Evolutionary conservation across 176 grass and related monocot genomes (phyloP).

Genomic region (Saccharum officinarum): DNA sequence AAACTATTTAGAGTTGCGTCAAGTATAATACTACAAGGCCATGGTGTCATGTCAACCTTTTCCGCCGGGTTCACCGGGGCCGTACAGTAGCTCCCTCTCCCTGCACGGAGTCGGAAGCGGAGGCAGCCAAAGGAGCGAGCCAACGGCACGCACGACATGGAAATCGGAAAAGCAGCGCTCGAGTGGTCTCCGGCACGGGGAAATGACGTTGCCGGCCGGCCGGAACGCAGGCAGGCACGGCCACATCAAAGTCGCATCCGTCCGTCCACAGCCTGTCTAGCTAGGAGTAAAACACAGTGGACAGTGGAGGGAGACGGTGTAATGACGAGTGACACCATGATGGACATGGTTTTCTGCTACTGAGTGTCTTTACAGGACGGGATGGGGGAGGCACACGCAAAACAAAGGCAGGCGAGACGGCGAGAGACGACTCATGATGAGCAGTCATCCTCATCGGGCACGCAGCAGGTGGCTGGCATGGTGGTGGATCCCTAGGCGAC

Average conservation of each 20-base stretch:
- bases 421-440: not conserved
- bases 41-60: not conserved
- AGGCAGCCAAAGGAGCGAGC: not conserved
- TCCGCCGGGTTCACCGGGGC: not conserved
- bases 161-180: constrained; percentile 22
- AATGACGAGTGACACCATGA: constrained; percentile 6
- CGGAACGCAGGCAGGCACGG: not conserved
- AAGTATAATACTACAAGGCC: not conserved
- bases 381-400: constrained; percentile 12
- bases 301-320: not conserved
- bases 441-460: not conserved
- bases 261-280: not conserved
- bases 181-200: constrained; percentile 37
- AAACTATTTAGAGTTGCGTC: not conserved
- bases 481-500: constrained; percentile 40
- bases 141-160: not conserved
- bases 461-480: not conserved
- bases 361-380: not conserved
- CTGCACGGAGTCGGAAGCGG: not conserved
- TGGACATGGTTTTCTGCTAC: constrained; percentile 34
- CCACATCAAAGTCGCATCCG: constrained; percentile 24
- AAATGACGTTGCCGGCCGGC: constrained; percentile 50
- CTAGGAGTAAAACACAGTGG: not conserved
- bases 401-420: not conserved
- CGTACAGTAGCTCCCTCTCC: not conserved